Base-by-base conservation (phyloP, 1,284 basidiomycete species). In the Kalmanozyma brasiliensis region DNA sequence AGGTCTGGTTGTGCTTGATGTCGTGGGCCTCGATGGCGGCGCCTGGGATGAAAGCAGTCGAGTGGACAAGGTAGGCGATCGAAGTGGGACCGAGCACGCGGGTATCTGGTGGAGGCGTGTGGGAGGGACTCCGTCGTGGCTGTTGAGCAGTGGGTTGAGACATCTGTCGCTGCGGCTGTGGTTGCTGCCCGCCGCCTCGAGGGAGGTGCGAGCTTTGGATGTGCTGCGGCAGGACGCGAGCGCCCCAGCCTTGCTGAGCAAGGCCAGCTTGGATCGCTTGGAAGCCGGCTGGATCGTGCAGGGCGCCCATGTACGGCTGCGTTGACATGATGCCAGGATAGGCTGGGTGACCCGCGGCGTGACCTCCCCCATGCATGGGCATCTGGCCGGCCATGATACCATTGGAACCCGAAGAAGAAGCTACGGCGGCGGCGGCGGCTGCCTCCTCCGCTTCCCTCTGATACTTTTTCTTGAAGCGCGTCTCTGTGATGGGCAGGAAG, bases 401-500 rank as follows among this genome's bases (percentile, higher is more conserved):
- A 30, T 41, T 51, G 23, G 60, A 30, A 22, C 60, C 55, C 5
- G 63, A 66, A 8, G 66, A 51, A 34, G 53, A 70, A 19, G 70
- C 74, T 4, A 62, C 70, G 20, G 64, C 64, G 10, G 73, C 73
- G 0, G 71, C 69, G 1, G 84, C 84, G 0, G 85, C 84, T 66
- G 91, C 90, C 72, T 90, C 89, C 68, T 89, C 89, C 40, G 87
- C 66, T 74, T 77, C 73, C 13, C 69, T 41, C 52, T 79, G 76
- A n/a, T 90, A 90, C 84, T 93, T 92, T 85, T 95, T 95, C 85
- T 97, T 97, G 87, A 97, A 98, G 13, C 94, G 89, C 0, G 94
- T 98, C 83, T 98, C 95, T 17, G 94, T 93, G 77, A 98, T 98
- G 46, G 95, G 95, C 19, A 98, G 87, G 86, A 96, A 96, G 84